These are phyloP conservation scores for Primulina eburnea DNA, from an alignment of 257 asterid species.

Conservation along the genomic window DNA sequence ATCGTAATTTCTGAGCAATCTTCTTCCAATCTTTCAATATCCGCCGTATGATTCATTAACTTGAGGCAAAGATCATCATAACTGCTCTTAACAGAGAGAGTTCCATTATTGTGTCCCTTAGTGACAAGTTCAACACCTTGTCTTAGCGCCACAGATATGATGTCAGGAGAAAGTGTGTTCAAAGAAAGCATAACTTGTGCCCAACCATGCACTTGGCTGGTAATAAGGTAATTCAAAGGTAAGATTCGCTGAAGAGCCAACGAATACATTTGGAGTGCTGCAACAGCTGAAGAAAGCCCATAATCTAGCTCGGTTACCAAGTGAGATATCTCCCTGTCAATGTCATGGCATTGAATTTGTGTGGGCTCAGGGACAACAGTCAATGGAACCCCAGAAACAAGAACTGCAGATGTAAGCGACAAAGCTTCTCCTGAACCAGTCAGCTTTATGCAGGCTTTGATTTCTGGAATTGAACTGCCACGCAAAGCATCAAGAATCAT, in stretches of 20 bases:
- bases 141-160: constrained; percentile 59
- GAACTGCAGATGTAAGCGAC: constrained; percentile 79
- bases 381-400: constrained; percentile 84
- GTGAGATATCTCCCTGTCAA: constrained; percentile 84
- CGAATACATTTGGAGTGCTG: constrained; percentile 78
- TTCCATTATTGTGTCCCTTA: constrained; percentile 42
- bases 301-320: constrained; percentile 67
- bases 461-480: constrained; percentile 73
- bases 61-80: constrained; percentile 78
- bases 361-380: constrained; percentile 99
- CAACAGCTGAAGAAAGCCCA: constrained; percentile 79
- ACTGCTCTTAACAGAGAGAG: constrained; percentile 50
- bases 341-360: constrained; percentile 84
- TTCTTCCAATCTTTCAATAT: constrained; percentile 78
- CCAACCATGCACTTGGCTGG: constrained; percentile 94
- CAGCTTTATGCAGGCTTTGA: constrained; percentile 46
- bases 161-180: constrained; percentile 70
- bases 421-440: constrained; percentile 70
- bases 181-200: constrained; percentile 76
- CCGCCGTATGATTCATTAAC: constrained; percentile 61
- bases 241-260: constrained; percentile 81
- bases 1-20: constrained; percentile 60
- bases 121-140: constrained; percentile 76
- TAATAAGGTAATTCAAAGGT: constrained; percentile 80
- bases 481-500: constrained; percentile 88